Evolutionary conservation across 106 monocot species (phyloP).

Genomic region (Dendrobium catenatum): DNA sequence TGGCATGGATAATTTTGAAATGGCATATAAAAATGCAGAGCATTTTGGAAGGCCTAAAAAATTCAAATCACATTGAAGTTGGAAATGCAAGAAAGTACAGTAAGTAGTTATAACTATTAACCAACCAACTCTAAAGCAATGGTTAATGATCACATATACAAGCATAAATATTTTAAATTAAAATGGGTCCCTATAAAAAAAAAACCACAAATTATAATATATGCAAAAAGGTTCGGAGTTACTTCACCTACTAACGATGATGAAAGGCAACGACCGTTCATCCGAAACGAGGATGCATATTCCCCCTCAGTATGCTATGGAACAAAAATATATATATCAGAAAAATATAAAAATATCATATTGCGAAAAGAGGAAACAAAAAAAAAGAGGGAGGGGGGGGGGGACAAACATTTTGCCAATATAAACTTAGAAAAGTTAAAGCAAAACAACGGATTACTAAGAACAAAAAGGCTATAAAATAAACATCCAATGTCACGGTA

Average conservation of each 20-base stretch:
- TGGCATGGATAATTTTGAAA: too few species aligned
- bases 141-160: not conserved
- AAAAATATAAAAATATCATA: not conserved
- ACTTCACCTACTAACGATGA: conserved; percentile 4
- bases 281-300: not conserved
- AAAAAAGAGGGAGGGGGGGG: too few species aligned
- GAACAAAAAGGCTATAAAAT: too few species aligned
- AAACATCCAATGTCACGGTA: not conserved
- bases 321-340: not conserved
- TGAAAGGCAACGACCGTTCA: not conserved
- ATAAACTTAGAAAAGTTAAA: not conserved
- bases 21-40: too few species aligned
- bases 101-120: not conserved
- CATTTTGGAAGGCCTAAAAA: not conserved
- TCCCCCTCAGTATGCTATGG: not conserved
- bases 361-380: too few species aligned
- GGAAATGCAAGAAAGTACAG: not conserved
- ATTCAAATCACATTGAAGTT: not conserved
- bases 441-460: too few species aligned
- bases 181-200: not conserved
- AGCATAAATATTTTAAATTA: not conserved
- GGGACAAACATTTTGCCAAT: not conserved
- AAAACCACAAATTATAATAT: not conserved
- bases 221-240: not conserved
- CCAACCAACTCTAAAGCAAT: not conserved